These are phyloP conservation scores for Deuterostichococcus epilithicus DNA, from an alignment of 139 green algal genomes.

Conservation along the genomic window DNA sequence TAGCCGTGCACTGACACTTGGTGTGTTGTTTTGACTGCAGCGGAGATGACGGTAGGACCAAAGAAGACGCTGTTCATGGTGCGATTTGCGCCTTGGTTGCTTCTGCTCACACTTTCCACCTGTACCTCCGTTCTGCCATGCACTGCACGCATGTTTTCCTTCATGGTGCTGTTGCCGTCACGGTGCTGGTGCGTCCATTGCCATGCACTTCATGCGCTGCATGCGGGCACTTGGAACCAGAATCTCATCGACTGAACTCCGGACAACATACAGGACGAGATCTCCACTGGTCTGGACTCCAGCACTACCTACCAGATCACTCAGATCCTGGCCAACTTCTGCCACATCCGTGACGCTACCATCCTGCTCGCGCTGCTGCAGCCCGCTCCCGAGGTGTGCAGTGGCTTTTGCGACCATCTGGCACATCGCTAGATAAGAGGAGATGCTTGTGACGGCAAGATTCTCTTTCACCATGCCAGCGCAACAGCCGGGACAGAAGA, in stretches of 20 bases:
- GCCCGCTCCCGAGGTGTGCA: constrained; percentile 32
- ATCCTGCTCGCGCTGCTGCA: constrained; percentile 47
- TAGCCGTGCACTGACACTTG: not conserved
- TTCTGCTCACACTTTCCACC: no score
- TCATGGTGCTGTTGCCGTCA: no score
- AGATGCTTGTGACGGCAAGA: no score
- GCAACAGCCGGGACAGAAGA: not conserved
- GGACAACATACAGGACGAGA: constrained; percentile 24
- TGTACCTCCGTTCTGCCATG: no score
- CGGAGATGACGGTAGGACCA: constrained; percentile 67
- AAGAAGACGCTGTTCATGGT: constrained; percentile 40
- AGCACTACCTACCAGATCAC: constrained; percentile 39
- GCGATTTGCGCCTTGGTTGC: no score
- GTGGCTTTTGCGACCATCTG: no score
- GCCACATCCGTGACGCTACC: constrained; percentile 25
- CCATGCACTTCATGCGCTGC: no score
- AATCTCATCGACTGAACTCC: no score
- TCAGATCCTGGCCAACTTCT: constrained; percentile 22
- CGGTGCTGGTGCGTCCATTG: no score
- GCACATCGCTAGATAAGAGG: no score
- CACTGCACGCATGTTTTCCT: not conserved
- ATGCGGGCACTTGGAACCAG: no score
- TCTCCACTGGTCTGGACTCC: constrained; percentile 44
- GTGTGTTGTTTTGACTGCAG: constrained; percentile 3
- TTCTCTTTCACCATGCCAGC: no score